Conservation (phyloP, 2,329 filamentous ascomycete species). For the Scopulariopsis brevicaulis region DNA sequence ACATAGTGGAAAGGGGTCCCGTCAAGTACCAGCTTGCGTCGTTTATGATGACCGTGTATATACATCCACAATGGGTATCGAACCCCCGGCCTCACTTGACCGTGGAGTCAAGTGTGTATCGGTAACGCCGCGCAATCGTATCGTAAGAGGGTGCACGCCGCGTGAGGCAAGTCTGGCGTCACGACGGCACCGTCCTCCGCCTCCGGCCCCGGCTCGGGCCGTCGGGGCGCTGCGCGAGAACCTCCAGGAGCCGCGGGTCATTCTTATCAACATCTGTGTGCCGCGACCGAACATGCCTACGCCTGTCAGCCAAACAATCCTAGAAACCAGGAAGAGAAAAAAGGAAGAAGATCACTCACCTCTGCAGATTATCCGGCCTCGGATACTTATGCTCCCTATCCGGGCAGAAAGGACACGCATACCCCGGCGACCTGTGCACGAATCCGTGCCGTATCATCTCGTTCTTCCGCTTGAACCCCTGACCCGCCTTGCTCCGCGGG, state of each 20-base stretch:
- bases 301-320: background rate
- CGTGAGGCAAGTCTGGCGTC: background rate
- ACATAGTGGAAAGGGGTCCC: no score
- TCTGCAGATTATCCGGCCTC: constrained; percentile 87
- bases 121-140: background rate
- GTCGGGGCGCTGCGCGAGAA: constrained; percentile 76
- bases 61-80: no score
- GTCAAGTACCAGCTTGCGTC: no score
- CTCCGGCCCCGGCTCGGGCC: constrained; percentile 72
- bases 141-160: background rate
- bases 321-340: background rate
- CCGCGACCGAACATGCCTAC: constrained; percentile 83
- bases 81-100: background rate
- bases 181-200: constrained; percentile 42
- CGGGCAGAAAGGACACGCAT: constrained; percentile 91
- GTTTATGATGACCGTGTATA: no score
- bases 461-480: constrained; percentile 62
- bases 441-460: constrained; percentile 70
- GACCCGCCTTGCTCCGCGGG: constrained; percentile 50
- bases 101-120: background rate
- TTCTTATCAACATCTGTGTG: constrained; percentile 86
- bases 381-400: constrained; percentile 92
- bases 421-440: constrained; percentile 88
- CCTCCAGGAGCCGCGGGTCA: constrained; percentile 68
- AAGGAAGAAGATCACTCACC: constrained; percentile 39